Percentiles rank a stretch among this genome's conserved stretches.
Evolutionary conservation across 768 basidiomycete genomes (phyloP).

Genomic region (Amanita pallidorosea): DNA sequence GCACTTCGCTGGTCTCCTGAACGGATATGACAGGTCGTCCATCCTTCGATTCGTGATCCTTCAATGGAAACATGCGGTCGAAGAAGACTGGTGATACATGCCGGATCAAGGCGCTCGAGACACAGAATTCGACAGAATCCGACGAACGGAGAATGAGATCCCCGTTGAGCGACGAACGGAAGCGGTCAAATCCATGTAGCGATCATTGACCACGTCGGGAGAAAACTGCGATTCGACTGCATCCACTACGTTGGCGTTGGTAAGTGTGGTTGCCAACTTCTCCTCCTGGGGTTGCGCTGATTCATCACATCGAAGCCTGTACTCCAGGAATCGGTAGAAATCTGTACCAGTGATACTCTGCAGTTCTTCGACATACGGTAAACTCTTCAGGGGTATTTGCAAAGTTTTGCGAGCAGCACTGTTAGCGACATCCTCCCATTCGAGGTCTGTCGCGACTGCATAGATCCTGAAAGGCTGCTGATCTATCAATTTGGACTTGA

Average conservation of each 20-base stretch:
- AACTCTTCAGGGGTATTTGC: neutral
- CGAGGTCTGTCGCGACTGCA: neutral
- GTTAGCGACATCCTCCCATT: neutral
- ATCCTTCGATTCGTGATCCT: conserved; percentile 4
- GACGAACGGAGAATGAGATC: conserved; percentile 16
- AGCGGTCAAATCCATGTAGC: neutral
- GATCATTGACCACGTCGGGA: neutral
- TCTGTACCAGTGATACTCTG: neutral
- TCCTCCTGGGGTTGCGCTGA: neutral
- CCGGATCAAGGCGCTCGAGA: conserved; percentile 16
- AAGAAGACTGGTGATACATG: conserved; percentile 23
- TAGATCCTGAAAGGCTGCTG: neutral
- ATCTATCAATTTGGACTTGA: neutral
- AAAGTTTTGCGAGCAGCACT: neutral
- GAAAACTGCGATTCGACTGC: neutral
- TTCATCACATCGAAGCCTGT: neutral
- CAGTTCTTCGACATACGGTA: neutral
- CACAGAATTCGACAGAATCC: conserved; percentile 20
- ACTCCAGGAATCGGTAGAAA: neutral
- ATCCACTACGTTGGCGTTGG: neutral
- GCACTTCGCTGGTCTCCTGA: conserved; percentile 6
- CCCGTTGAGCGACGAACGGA: neutral
- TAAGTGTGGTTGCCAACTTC: too few species aligned
- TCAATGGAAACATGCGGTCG: conserved; percentile 17
- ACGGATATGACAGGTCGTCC: conserved; percentile 6